Evolutionary conservation across 441 rosid species (phyloP), one percentile per base, ranked within the genome.

Genomic region (Bruguiera hainesii): DNA sequence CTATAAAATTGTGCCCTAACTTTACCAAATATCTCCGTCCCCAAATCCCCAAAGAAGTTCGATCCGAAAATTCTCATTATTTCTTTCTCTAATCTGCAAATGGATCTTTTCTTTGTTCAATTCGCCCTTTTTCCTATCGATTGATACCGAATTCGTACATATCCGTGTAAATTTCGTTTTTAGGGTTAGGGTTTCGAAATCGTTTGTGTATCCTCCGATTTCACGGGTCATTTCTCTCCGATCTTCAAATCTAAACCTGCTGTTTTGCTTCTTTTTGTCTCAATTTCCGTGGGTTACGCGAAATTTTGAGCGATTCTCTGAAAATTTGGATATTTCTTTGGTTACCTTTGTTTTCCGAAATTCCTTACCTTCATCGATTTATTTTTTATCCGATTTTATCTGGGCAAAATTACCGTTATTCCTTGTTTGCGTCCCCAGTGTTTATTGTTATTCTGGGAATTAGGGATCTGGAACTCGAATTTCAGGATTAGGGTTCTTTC

Each of bases 171-270:
- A 25, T 31, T 75, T 60, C 56, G 18, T 63, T 70, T 75, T 71
- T 77, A 82, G 80, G 85, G 79, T 75, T 79, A 73, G 82, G 80
- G 83, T 71, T 79, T 73, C 21, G 4, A 21, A 39, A 42, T 58
- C 35, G n/a, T 23, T 6, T 1, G 8, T 20, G 9, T 39, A 56
- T 61, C 70, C 30, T 31, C 53, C 29, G 61, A 53, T 69, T 71
- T 60, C 52, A 1, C 7, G 28, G 7, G 13, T 49, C 64, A 11
- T 65, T 65, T 66, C 56, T 60, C 50, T 53, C 66, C 28, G 73
- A 79, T 77, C 67, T 65, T n/a, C 31, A 10, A 69, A 55, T 67
- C 62, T 30, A 63, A 65, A 13, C 10, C 11, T 26, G 26, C 31
- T 21, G 64, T 35, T 62, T 74, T 10, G 33, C 13, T 61, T 65